These are phyloP conservation scores for Xylaria sp. DNA, from an alignment of 2,329 filamentous ascomycete genomes.

Conservation along the genomic window DNA sequence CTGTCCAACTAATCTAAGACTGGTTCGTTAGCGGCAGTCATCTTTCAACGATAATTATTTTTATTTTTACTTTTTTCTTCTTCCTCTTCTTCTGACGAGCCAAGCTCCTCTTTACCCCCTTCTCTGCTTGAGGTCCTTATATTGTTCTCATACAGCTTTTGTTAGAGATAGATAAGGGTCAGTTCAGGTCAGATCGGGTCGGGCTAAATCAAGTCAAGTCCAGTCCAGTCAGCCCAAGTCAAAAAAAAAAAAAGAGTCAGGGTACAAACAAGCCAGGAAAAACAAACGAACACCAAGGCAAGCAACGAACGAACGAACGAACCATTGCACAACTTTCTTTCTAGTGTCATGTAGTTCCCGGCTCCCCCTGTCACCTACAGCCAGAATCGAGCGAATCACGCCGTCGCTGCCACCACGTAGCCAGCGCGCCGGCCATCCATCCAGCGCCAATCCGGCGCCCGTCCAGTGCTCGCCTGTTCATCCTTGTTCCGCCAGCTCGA, in stretches of 20 bases:
- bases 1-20: slow-evolving; percentile 17
- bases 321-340: slow-evolving; percentile 20
- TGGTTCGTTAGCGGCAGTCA: slow-evolving; percentile 27
- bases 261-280: slow-evolving; percentile 27
- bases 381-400: slow-evolving; percentile 23
- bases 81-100: slow-evolving; percentile 15
- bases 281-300: slow-evolving; percentile 17
- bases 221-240: neutral
- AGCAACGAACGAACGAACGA: slow-evolving; percentile 31
- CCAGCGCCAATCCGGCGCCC: neutral
- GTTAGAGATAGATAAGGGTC: neutral
- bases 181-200: neutral
- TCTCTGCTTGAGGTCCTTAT: neutral
- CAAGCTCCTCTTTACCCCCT: slow-evolving; percentile 4
- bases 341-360: slow-evolving; percentile 9
- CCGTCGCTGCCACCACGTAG: slow-evolving; percentile 35
- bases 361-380: neutral
- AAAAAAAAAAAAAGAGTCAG: neutral
- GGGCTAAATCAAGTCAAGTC: neutral
- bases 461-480: slow-evolving; percentile 25
- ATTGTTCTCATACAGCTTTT: slow-evolving; percentile 15
- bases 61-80: neutral
- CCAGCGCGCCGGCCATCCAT: slow-evolving; percentile 33
- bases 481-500: slow-evolving; percentile 39
- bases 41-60: slow-evolving; percentile 23